Evolutionary conservation across 2,329 filamentous ascomycete species (phyloP).

Genomic region (Aspergillus fijiensis): DNA sequence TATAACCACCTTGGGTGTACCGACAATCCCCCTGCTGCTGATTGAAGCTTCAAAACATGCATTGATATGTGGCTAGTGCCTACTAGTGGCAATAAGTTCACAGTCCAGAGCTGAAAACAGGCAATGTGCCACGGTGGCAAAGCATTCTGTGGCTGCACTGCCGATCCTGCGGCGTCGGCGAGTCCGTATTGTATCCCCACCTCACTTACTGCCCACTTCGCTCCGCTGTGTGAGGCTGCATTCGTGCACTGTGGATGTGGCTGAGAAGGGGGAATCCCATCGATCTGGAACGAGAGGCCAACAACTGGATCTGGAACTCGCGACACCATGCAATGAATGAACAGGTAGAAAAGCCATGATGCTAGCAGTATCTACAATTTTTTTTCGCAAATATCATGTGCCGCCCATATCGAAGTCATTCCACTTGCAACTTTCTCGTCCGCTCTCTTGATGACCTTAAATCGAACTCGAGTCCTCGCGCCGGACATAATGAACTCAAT

Average conservation of each 20-base stretch:
- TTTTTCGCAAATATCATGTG: too few species aligned
- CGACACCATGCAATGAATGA: too few species aligned
- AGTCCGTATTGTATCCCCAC: not conserved
- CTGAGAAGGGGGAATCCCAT: not conserved
- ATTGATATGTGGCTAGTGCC: constrained; percentile 11
- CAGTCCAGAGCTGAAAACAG: not conserved
- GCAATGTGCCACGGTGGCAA: constrained; percentile 10
- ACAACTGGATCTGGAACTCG: too few species aligned
- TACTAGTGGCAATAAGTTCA: constrained; percentile 6
- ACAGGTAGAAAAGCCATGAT: too few species aligned
- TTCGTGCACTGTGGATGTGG: not conserved
- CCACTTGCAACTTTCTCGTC: too few species aligned
- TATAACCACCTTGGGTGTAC: not conserved
- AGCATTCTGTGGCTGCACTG: constrained; percentile 3
- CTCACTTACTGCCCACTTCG: not conserved
- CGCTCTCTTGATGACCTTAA: too few species aligned
- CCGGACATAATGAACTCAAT: too few species aligned
- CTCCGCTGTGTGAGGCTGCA: not conserved
- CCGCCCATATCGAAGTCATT: too few species aligned
- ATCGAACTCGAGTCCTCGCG: too few species aligned
- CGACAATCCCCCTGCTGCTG: not conserved
- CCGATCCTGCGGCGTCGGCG: constrained; percentile 10
- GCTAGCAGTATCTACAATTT: too few species aligned
- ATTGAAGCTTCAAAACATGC: not conserved
- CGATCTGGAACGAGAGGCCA: too few species aligned